Conservation (phyloP, 2,329 filamentous ascomycete species). For the Sporothrix phasma region DNA sequence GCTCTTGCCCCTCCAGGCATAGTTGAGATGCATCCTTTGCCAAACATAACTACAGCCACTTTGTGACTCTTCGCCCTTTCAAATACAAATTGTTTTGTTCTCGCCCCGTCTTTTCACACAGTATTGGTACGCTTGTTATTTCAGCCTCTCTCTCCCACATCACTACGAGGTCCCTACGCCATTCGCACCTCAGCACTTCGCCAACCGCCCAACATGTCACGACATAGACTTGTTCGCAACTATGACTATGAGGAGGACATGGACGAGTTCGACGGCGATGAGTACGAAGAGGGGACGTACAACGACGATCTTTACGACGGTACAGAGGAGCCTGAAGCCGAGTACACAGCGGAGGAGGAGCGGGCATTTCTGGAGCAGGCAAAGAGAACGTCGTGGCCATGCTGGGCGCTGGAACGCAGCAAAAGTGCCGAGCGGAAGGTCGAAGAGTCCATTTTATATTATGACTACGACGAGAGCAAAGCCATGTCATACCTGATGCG, state of each 20-base stretch:
- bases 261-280: constrained; percentile 37
- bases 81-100: neutral
- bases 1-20: neutral
- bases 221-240: constrained; percentile 38
- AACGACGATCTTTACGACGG: constrained; percentile 43
- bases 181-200: neutral
- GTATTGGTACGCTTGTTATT: neutral
- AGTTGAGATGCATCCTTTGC: neutral
- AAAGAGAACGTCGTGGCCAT: constrained; percentile 50
- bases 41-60: neutral
- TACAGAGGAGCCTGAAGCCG: neutral
- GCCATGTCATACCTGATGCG: constrained; percentile 69
- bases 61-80: neutral
- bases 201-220: constrained; percentile 30
- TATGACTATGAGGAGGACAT: constrained; percentile 43
- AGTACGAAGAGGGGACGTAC: constrained; percentile 23
- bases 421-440: constrained; percentile 58
- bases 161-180: too few relatives aligned
- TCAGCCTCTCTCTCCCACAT: too few relatives aligned
- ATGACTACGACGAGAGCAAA: constrained; percentile 88
- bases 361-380: constrained; percentile 40
- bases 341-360: constrained; percentile 30
- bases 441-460: constrained; percentile 86
- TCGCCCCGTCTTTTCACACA: neutral
- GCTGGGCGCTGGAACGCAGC: constrained; percentile 46